phyloP scores from a whole-genome alignment of 1,284 basidiomycete genomes.

The Polyporus tsugae region DNA sequence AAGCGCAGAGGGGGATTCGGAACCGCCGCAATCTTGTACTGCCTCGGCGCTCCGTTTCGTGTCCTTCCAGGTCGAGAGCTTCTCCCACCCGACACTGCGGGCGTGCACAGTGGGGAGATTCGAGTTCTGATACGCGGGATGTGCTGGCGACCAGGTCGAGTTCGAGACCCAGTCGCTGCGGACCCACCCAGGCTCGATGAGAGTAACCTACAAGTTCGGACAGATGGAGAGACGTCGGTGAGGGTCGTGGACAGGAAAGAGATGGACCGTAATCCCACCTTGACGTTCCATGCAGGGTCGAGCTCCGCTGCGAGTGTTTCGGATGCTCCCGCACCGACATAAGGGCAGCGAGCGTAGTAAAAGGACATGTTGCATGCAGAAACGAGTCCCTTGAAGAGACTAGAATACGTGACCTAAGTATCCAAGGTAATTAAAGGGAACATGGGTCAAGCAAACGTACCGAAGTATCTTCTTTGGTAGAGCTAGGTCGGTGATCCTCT shows the following conservation, averaged over 20 bases:
- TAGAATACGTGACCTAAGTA: too few relatives aligned
- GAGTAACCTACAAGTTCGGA: slow-evolving; percentile 16
- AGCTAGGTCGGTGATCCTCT: neutral
- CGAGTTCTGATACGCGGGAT: slow-evolving; percentile 18
- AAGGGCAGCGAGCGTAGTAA: neutral
- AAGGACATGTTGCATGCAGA: neutral
- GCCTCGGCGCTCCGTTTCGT: slow-evolving; percentile 11
- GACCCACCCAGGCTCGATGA: slow-evolving; percentile 12
- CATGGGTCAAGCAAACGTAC: slow-evolving; percentile 11
- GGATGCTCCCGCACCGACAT: too few relatives aligned
- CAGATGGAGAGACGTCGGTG: neutral
- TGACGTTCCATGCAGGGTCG: slow-evolving; percentile 51
- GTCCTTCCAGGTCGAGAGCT: slow-evolving; percentile 12
- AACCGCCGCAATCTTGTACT: slow-evolving; percentile 16
- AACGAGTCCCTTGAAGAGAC: neutral
- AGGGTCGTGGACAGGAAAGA: neutral
- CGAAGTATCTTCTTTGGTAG: slow-evolving; percentile 10
- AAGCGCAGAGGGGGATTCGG: slow-evolving; percentile 28
- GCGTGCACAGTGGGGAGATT: neutral
- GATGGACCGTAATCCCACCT: slow-evolving; percentile 31
- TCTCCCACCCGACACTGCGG: neutral
- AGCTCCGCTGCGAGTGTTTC: slow-evolving; percentile 44
- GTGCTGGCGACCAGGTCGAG: neutral
- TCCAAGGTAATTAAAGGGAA: neutral
- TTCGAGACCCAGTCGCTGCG: neutral